Evolutionary conservation across 768 basidiomycete species (phyloP).

Genomic region (Trametes cingulata): DNA sequence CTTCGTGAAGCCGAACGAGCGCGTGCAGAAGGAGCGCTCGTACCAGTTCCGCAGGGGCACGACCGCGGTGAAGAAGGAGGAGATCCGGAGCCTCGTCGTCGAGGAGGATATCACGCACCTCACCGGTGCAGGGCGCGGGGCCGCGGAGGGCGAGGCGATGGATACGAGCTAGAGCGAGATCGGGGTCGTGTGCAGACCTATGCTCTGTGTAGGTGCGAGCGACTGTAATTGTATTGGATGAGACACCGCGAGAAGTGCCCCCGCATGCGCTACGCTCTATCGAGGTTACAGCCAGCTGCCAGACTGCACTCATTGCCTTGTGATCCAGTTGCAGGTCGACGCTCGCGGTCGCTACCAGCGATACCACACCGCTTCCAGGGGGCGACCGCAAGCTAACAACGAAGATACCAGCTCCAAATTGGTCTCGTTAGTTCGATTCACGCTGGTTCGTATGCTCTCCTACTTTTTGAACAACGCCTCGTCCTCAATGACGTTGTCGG

Average conservation of each 20-base stretch:
- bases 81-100: conserved; percentile 68
- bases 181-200: too few relatives aligned
- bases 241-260: background rate
- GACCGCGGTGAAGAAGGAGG: conserved; percentile 86
- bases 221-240: conserved; percentile 11
- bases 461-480: too few relatives aligned
- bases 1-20: conserved; percentile 87
- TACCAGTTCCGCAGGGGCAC: conserved; percentile 79
- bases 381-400: too few relatives aligned
- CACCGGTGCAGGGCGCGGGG: conserved; percentile 29
- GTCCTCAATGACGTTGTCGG: too few relatives aligned
- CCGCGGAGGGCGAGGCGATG: conserved; percentile 64
- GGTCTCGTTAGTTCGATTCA: too few relatives aligned
- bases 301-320: too few relatives aligned
- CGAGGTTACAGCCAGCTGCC: too few relatives aligned
- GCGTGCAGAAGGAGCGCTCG: conserved; percentile 72
- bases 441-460: too few relatives aligned
- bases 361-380: too few relatives aligned
- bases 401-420: too few relatives aligned
- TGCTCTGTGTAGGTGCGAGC: conserved; percentile 8
- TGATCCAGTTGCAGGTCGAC: too few relatives aligned
- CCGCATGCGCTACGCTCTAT: background rate
- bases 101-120: conserved; percentile 56
- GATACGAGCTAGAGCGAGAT: conserved; percentile 74
- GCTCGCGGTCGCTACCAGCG: too few relatives aligned